Conservation (phyloP, 2,329 filamentous ascomycete species). For the Purpureocillium takamizusanense region DNA sequence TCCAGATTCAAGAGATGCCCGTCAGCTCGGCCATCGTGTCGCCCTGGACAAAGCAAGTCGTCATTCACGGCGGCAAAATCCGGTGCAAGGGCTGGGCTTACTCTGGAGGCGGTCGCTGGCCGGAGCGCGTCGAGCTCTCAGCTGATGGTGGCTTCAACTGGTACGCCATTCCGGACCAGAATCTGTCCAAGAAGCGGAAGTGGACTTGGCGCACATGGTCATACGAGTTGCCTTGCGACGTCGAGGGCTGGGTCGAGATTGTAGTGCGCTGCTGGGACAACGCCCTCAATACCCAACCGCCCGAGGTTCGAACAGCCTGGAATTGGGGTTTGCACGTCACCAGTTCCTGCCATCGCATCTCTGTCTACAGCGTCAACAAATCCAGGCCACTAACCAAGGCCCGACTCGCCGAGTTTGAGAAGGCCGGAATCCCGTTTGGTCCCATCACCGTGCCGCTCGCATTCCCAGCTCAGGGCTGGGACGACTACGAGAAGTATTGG, state of each 20-base stretch:
- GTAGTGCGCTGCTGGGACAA: constrained; percentile 54
- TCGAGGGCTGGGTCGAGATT: constrained; percentile 53
- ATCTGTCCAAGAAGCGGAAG: constrained; percentile 52
- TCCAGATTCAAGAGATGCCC: constrained; percentile 65
- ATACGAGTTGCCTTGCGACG: constrained; percentile 51
- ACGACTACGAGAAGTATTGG: constrained; percentile 34
- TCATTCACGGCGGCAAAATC: constrained; percentile 52
- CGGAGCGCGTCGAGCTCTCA: constrained; percentile 54
- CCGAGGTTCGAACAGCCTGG: constrained; percentile 44
- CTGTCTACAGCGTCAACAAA: constrained; percentile 54
- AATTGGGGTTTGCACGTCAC: constrained; percentile 62
- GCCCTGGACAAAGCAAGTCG: constrained; percentile 49
- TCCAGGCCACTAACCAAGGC: constrained; percentile 35
- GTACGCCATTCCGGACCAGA: constrained; percentile 53
- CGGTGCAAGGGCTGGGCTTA: constrained; percentile 49
- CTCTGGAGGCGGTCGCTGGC: constrained; percentile 48
- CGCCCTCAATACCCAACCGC: constrained; percentile 50
- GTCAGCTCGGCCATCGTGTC: constrained; percentile 59
- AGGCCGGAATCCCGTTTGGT: constrained; percentile 33
- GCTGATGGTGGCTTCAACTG: constrained; percentile 54
- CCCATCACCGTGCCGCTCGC: constrained; percentile 45
- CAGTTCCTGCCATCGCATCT: constrained; percentile 50
- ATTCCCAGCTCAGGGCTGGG: constrained; percentile 38
- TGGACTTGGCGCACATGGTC: constrained; percentile 59
- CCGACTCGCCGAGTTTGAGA: constrained; percentile 42